A percentile compares a stretch with the other conserved stretches of the same genome.
phyloP scores from a whole-genome alignment of 169 alveolate species.

The Cryptosporidium viatorum region DNA sequence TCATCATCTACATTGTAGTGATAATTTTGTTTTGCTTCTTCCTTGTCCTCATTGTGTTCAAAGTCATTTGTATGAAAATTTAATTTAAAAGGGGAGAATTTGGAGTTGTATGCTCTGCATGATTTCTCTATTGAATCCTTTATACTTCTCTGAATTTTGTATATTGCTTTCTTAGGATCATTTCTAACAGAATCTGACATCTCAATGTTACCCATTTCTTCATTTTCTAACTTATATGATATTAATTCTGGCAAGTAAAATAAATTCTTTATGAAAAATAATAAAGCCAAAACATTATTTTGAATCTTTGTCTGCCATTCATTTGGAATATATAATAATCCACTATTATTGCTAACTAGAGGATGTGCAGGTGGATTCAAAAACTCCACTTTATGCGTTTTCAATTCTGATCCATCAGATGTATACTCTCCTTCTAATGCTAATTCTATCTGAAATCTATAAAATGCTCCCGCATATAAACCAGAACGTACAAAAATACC shows the following conservation, averaged over 20 bases:
- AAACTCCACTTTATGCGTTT: constrained; percentile 14
- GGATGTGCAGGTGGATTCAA: constrained; percentile 73
- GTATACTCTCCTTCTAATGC: constrained; percentile 2
- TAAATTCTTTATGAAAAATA: constrained; percentile 47
- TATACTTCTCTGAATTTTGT: constrained; percentile 41
- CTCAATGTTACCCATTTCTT: constrained; percentile 29
- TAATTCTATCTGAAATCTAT: constrained; percentile 55
- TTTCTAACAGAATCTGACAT: constrained; percentile 56
- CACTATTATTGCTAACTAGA: constrained; percentile 18
- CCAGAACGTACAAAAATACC: constrained; percentile 72
- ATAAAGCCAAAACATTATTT: constrained; percentile 33
- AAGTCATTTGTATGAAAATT: constrained; percentile 1
- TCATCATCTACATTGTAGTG: constrained; percentile 52
- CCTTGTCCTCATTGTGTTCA: not conserved
- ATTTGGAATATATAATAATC: constrained; percentile 28
- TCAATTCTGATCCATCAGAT: constrained; percentile 9
- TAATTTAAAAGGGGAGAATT: constrained; percentile 63
- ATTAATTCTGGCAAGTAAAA: constrained; percentile 61
- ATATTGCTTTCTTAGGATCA: constrained; percentile 53
- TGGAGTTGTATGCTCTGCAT: constrained; percentile 16
- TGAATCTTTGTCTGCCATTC: constrained; percentile 41
- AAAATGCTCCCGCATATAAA: constrained; percentile 49
- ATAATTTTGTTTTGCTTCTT: constrained; percentile 45
- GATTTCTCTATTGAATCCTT: constrained; percentile 48
- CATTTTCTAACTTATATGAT: constrained; percentile 15